Evolutionary conservation across 2,329 filamentous ascomycete genomes (phyloP).

Genomic region (Rutstroemia sp.): DNA sequence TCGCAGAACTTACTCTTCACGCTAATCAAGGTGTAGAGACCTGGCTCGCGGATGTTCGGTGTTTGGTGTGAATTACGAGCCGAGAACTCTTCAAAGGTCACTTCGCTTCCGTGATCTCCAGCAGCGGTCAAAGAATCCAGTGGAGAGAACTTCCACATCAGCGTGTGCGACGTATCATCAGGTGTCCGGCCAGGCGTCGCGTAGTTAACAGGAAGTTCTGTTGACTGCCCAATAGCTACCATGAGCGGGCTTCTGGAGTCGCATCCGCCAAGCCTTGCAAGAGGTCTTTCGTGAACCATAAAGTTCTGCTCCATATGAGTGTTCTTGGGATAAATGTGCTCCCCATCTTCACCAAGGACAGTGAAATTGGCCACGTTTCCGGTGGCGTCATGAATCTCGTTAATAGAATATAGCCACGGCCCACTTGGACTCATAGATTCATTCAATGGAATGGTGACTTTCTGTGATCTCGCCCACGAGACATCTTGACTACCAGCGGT

Average conservation of each 20-base stretch:
- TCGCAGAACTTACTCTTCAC: conserved; percentile 75
- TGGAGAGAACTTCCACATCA: conserved; percentile 78
- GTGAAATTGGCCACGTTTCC: conserved; percentile 79
- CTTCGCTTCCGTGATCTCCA: conserved; percentile 59
- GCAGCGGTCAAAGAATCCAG: conserved; percentile 60
- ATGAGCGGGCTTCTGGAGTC: conserved; percentile 74
- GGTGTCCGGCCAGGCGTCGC: conserved; percentile 51
- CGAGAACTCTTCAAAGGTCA: conserved; percentile 48
- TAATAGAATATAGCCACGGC: conserved; percentile 81
- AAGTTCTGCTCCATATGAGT: conserved; percentile 69
- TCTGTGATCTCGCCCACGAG: conserved; percentile 72
- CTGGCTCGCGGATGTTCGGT: conserved; percentile 65
- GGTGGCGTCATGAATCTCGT: conserved; percentile 85
- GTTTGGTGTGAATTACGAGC: conserved; percentile 56
- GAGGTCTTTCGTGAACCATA: conserved; percentile 78
- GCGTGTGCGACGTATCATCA: conserved; percentile 58
- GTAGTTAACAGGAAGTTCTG: conserved; percentile 65
- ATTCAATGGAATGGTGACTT: conserved; percentile 75
- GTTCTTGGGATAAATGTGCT: conserved; percentile 49
- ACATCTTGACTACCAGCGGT: conserved; percentile 55
- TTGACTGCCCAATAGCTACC: conserved; percentile 66
- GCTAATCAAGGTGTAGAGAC: conserved; percentile 78
- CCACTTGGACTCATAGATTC: conserved; percentile 78
- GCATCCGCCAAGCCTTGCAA: conserved; percentile 63
- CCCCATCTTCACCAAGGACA: conserved; percentile 57